Evolutionary conservation across 805 yeast genomes (phyloP), one percentile per base, ranked within the genome.

Genomic region (Candida glaebosa): DNA sequence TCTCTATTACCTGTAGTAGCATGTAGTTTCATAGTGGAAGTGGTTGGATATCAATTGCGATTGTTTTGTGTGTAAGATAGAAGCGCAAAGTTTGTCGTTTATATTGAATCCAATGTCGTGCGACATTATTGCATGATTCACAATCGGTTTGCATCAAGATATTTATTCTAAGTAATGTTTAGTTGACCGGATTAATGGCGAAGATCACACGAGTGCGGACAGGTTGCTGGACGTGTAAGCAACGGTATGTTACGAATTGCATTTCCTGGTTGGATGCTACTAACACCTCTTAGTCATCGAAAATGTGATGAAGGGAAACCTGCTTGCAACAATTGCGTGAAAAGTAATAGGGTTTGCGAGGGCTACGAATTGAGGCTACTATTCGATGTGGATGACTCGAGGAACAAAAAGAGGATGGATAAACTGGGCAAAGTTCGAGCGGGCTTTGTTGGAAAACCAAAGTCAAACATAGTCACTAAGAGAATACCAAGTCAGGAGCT

Each of bases 281-380:
- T 38, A 33, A 32, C 43, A 12, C 12, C 36, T 15, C 18, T 9
- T 25, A 71, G 81, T 41, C 70, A 79, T 44, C 57, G 79, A 40
- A 78, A 78, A 47, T 78, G 83, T 52, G 82, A 77, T 50, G 83
- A 78, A 49, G 63, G 65, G 2, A 75, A 72, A 45, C 83, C 83
- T 2, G 47, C 41, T 7, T 78, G 83, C 53, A 54, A 59, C 31
- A 78, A 76, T 50, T 78, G 82, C 45, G 16, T 57, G 2, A 65
- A 60, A 19, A 61, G 69, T 2, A 75, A 75, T 1, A 56, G 74
- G 24, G 43, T 40, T 7, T 78, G 83, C 44, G 79, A 65, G 40
- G 81, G 80, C 2, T 78, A 78, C 53, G 75, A 69, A 1, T 44
- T 75, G 5, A 60, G 74, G 42, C 55, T 77, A 4, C 63, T 71